Percentiles rank a stretch among this genome's conserved stretches.
phyloP scores from a whole-genome alignment of 768 basidiomycete species.

The Leccinum fibrillosum region DNA sequence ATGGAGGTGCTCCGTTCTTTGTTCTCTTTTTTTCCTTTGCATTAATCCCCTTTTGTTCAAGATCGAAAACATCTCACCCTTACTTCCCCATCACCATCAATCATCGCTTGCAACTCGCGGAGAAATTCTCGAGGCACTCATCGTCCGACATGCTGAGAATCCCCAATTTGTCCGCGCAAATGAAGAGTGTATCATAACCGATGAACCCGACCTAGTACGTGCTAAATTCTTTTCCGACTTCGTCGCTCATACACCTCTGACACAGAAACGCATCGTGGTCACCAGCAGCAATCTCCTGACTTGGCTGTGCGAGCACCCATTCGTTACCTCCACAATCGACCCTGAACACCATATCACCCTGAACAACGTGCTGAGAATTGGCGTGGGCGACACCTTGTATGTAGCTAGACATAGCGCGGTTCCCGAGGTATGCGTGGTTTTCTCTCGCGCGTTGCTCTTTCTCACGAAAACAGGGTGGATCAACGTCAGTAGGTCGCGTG shows the following conservation, averaged over 20 bases:
- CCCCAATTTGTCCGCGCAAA: slow-evolving; percentile 28
- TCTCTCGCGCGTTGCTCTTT: slow-evolving; percentile 2
- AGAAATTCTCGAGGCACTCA: slow-evolving; percentile 31
- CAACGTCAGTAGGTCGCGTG: slow-evolving; percentile 73
- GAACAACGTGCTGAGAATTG: slow-evolving; percentile 42
- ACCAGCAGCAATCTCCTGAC: slow-evolving; percentile 42
- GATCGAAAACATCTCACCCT: slow-evolving; percentile 34
- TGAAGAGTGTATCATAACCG: slow-evolving; percentile 10
- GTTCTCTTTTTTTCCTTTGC: slow-evolving; percentile 1
- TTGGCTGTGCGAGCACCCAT: slow-evolving; percentile 45
- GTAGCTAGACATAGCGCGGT: slow-evolving; percentile 47
- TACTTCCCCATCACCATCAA: slow-evolving; percentile 28
- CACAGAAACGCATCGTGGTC: slow-evolving; percentile 49
- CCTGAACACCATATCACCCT: slow-evolving; percentile 31
- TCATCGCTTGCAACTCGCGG: slow-evolving; percentile 22
- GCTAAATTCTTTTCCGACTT: not conserved
- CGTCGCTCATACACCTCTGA: slow-evolving; percentile 10
- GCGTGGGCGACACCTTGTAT: slow-evolving; percentile 56
- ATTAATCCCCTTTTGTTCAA: slow-evolving; percentile 19
- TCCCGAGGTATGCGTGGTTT: slow-evolving; percentile 45
- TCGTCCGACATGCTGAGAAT: slow-evolving; percentile 30
- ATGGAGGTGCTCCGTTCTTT: slow-evolving; percentile 61
- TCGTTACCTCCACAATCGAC: slow-evolving; percentile 22
- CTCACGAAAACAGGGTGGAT: slow-evolving; percentile 66
- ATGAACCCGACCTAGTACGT: slow-evolving; percentile 29